phyloP scores from a whole-genome alignment of 1,139 yeast genomes.

The Geotrichum candidum region DNA sequence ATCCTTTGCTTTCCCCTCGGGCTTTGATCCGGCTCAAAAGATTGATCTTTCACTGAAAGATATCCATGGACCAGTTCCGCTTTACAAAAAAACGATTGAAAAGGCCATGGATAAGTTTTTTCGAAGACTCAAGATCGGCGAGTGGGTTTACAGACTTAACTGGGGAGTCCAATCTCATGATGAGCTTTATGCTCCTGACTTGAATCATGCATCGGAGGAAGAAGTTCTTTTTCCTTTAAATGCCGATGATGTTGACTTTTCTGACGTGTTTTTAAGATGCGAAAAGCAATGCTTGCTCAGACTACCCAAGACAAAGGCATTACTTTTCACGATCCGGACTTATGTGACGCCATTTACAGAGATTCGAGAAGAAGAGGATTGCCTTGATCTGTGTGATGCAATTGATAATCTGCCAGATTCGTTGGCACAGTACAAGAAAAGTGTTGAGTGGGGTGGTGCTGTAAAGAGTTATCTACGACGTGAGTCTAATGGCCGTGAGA shows the following conservation, averaged over 20 bases:
- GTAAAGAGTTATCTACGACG: slow-evolving; percentile 43
- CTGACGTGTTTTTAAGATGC: slow-evolving; percentile 50
- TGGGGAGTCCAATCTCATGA: slow-evolving; percentile 57
- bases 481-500: slow-evolving; percentile 26
- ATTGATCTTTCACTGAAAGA: slow-evolving; percentile 38
- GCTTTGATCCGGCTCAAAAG: slow-evolving; percentile 58
- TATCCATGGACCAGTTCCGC: slow-evolving; percentile 61
- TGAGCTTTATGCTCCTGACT: slow-evolving; percentile 46
- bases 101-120: slow-evolving; percentile 59
- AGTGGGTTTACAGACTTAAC: slow-evolving; percentile 54
- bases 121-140: slow-evolving; percentile 44
- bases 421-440: slow-evolving; percentile 54
- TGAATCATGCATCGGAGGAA: slow-evolving; percentile 41
- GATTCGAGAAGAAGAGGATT: slow-evolving; percentile 42
- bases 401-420: slow-evolving; percentile 55
- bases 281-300: slow-evolving; percentile 60
- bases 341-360: slow-evolving; percentile 56
- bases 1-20: slow-evolving; percentile 65
- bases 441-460: slow-evolving; percentile 61
- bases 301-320: slow-evolving; percentile 49
- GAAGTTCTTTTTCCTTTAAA: slow-evolving; percentile 33
- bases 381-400: slow-evolving; percentile 48
- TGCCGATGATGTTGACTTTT: slow-evolving; percentile 47
- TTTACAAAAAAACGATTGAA: slow-evolving; percentile 50
- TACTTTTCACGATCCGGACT: slow-evolving; percentile 58